These are phyloP conservation scores for Macrolepiota dolichaula DNA, from an alignment of 768 basidiomycete genomes.

Conservation along the genomic window DNA sequence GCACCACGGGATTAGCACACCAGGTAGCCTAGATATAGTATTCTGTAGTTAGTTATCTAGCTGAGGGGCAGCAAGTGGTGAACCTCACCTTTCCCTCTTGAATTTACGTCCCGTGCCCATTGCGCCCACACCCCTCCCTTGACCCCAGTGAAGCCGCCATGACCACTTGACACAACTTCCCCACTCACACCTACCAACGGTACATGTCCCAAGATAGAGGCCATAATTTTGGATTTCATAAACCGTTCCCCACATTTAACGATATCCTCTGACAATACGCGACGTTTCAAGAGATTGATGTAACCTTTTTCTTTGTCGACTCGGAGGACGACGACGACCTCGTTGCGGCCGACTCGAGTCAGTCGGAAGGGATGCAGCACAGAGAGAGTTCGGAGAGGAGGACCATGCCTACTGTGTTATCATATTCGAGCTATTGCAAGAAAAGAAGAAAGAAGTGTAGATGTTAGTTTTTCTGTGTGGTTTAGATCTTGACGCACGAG, in stretches of 20 bases:
- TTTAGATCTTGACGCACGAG: slow-evolving; percentile 81
- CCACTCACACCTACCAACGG: slow-evolving; percentile 40
- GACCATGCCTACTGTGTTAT: slow-evolving; percentile 99
- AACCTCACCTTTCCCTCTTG: no score
- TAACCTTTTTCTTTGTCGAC: slow-evolving; percentile 99
- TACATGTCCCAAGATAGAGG: slow-evolving; percentile 91
- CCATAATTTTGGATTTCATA: slow-evolving; percentile 96
- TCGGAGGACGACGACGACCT: slow-evolving; percentile 95
- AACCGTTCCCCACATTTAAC: slow-evolving; percentile 98
- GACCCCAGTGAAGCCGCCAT: no score
- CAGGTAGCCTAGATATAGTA: no score
- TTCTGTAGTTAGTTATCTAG: no score
- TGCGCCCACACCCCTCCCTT: no score
- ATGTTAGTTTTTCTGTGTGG: not conserved
- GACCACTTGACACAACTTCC: slow-evolving; percentile 23
- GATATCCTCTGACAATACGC: slow-evolving; percentile 97
- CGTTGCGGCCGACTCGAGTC: slow-evolving; percentile 95
- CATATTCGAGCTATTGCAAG: slow-evolving; percentile 84
- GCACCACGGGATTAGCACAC: slow-evolving; percentile 33
- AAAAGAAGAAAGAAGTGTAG: not conserved
- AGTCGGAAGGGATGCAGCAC: slow-evolving; percentile 92
- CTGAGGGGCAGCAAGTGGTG: no score
- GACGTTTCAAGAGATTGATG: slow-evolving; percentile 97
- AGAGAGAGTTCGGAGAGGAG: slow-evolving; percentile 96
- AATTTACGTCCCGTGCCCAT: no score